Evolutionary conservation across 495 filamentous ascomycete genomes (phyloP), one percentile per base, ranked within the genome.

Genomic region (Amniculicola lignicola): DNA sequence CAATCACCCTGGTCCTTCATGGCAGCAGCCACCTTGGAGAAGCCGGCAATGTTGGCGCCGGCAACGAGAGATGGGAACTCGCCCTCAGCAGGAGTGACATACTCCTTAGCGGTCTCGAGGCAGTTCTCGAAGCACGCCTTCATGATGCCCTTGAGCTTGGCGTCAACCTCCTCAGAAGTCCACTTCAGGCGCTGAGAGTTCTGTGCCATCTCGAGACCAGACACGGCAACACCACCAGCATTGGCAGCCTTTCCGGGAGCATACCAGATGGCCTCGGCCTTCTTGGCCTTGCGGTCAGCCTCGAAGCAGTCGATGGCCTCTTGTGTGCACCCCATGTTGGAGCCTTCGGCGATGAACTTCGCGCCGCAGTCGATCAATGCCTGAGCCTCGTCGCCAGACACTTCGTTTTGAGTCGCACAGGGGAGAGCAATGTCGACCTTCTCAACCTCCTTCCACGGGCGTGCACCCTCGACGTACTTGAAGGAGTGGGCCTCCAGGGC

Each of bases 241-340:
- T 98, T 98, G 75, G 93, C 89, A 42, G 93, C 93, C 81, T 92
- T 92, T 67, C 90, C 92, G 50, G 92, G 93, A 12, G 84, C 93
- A 72, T 97, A 98, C 93, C 93, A 98, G 70, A 95, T 87, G 61
- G 87, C 83, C 10, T 78, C 74, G 45, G 80, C 82, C 69, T 81
- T 76, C 74, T 87, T 85, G 63, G 77, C 77, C 63, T 81, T 81
- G 47, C 93, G 82, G 70, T 82, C 71, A 23, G 82, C 85, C 81
- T 98, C 93, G 72, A 96, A 98, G 57, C 88, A 78, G 63, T 95
- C 84, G 72, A 98, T 96, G 61, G 93, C 93, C 55, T 86, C 90
- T 75, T 92, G 90, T 41, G 91, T 95, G 77, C 89, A 96, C 49
- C 93, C 93, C 92, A 98, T 98, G 79, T 98, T 98, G 74, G 86